Percentiles rank a stretch among this genome's conserved stretches.
Evolutionary conservation across 75 land plant genomes (phyloP).

Genomic region (Selaginella tamariscina): DNA sequence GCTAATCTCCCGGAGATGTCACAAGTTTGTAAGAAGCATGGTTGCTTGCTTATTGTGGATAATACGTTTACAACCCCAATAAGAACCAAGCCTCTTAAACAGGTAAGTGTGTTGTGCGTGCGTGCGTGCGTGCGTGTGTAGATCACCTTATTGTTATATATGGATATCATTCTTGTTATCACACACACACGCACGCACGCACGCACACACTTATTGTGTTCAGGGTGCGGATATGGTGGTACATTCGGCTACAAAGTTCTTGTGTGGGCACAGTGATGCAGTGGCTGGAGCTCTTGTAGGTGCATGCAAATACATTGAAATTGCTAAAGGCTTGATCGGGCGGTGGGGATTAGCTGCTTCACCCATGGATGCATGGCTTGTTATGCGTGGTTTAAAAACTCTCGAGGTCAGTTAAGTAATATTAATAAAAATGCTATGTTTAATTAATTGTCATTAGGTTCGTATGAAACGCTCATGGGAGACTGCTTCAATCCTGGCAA

Average conservation of each 20-base stretch:
- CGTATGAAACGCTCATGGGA: constrained; percentile 24
- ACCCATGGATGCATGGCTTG: constrained; percentile 28
- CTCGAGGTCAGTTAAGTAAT: constrained; percentile 22
- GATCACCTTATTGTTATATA: background rate
- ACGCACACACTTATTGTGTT: too few relatives aligned
- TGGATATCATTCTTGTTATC: too few relatives aligned
- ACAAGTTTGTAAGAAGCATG: constrained; percentile 21
- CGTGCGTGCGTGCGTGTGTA: too few relatives aligned
- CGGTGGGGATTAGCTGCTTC: constrained; percentile 24
- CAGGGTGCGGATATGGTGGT: constrained; percentile 29
- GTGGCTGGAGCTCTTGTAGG: constrained; percentile 25
- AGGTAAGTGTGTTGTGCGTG: constrained; percentile 14
- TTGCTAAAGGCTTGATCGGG: constrained; percentile 14
- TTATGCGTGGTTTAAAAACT: constrained; percentile 18
- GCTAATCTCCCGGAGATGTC: constrained; percentile 17
- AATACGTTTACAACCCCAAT: constrained; percentile 28
- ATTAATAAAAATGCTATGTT: background rate
- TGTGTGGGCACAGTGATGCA: constrained; percentile 28
- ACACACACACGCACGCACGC: too few relatives aligned
- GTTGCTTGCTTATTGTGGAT: constrained; percentile 24
- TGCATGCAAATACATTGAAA: constrained; percentile 9
- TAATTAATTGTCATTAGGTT: constrained; percentile 10
- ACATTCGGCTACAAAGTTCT: constrained; percentile 26
- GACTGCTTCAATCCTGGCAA: constrained; percentile 9
- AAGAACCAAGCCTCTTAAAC: constrained; percentile 18